These are phyloP conservation scores for Diaporthe citriasiana DNA, from an alignment of 2,329 filamentous ascomycete genomes.

Conservation along the genomic window DNA sequence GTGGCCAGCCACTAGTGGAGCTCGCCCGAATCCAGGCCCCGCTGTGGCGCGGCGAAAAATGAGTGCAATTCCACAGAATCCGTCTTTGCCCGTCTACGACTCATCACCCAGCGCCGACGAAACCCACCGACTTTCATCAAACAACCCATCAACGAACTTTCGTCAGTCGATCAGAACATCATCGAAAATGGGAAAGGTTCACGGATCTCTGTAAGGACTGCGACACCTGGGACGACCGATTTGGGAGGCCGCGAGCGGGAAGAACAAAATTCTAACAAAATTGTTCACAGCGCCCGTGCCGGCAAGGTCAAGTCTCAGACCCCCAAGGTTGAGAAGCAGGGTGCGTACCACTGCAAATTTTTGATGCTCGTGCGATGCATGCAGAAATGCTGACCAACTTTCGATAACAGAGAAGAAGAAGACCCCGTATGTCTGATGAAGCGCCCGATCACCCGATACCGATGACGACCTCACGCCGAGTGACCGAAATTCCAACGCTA, in stretches of 20 bases:
- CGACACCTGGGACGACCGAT: conserved; percentile 41
- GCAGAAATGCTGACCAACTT: conserved; percentile 26
- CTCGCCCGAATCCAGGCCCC: conserved; percentile 34
- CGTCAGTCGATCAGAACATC: conserved; percentile 41
- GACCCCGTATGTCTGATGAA: conserved; percentile 41
- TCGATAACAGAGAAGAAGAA: conserved; percentile 43
- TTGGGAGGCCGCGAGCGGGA: conserved; percentile 52
- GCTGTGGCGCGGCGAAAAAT: conserved; percentile 42
- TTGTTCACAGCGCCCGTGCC: conserved; percentile 49
- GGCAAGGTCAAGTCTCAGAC: conserved; percentile 97
- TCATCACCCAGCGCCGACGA: conserved; percentile 37
- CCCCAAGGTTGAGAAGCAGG: conserved; percentile 70
- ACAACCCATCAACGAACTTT: conserved; percentile 40
- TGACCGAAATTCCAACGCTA: conserved; percentile 19
- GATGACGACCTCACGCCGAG: background rate
- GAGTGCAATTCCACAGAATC: conserved; percentile 42
- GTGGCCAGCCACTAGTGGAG: background rate
- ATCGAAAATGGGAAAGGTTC: conserved; percentile 86
- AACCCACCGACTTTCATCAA: conserved; percentile 39
- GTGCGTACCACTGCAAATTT: conserved; percentile 35
- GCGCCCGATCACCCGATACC: conserved; percentile 13
- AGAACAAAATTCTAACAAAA: conserved; percentile 39
- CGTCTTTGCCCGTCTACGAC: conserved; percentile 35
- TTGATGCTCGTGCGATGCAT: background rate
- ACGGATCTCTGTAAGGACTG: conserved; percentile 81